Conservation (phyloP, 208 protist species). For the Wallacemonas sp. region DNA sequence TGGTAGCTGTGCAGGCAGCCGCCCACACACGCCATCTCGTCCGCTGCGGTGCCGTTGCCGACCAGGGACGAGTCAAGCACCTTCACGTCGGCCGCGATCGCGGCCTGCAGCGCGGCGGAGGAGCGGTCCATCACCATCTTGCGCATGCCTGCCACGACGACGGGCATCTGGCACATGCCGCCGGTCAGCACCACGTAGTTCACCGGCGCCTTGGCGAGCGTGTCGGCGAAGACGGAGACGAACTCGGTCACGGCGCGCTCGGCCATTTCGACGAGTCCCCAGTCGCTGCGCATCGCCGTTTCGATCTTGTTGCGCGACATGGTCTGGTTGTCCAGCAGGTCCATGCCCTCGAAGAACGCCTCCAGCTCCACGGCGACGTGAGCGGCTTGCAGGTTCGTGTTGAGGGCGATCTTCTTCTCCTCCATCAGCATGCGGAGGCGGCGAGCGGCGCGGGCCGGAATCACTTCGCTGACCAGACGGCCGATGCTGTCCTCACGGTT, state of each 20-base stretch:
- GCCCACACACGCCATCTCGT: slow-evolving; percentile 64
- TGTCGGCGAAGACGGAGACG: slow-evolving; percentile 22
- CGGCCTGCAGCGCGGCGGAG: not conserved
- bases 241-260: slow-evolving; percentile 60
- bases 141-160: slow-evolving; percentile 26
- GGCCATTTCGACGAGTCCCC: slow-evolving; percentile 63
- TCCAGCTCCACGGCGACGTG: slow-evolving; percentile 83
- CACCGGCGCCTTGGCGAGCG: slow-evolving; percentile 28
- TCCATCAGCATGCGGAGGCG: slow-evolving; percentile 63
- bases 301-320: slow-evolving; percentile 71
- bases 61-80: slow-evolving; percentile 40
- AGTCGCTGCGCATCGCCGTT: slow-evolving; percentile 63
- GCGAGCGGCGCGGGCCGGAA: slow-evolving; percentile 74
- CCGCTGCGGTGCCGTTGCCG: slow-evolving; percentile 57
- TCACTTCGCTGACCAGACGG: slow-evolving; percentile 41
- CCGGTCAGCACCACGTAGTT: slow-evolving; percentile 67
- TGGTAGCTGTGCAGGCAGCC: slow-evolving; percentile 77
- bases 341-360: slow-evolving; percentile 87
- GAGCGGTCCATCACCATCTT: slow-evolving; percentile 8
- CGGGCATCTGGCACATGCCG: slow-evolving; percentile 79
- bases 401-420: slow-evolving; percentile 82
- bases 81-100: not conserved
- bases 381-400: slow-evolving; percentile 54
- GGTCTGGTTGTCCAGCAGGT: slow-evolving; percentile 79
- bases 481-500: slow-evolving; percentile 16